Base-by-base conservation (phyloP, 805 yeast species). In the Wickerhamiella azyma region DNA sequence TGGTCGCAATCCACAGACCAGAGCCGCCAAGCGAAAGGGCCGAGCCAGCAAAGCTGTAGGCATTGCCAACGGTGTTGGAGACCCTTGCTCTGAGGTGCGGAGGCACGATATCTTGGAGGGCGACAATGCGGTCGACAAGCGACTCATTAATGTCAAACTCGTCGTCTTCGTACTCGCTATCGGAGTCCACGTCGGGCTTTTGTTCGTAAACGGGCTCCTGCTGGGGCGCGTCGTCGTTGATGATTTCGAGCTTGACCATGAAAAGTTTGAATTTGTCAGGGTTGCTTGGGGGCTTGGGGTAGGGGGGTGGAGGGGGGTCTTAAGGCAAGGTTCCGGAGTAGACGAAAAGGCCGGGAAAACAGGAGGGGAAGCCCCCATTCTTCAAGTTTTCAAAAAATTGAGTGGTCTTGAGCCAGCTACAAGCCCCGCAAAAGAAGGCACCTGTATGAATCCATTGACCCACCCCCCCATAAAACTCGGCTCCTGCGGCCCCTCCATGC, bases 101-200 rank as follows among this genome's bases (percentile, higher is more conserved):
- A 40, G 96, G 85, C 43, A 92, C 70, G 46, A 89, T 83, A 62
- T 92, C 96, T 66, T 80, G 85, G 58, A 92, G 75, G 43, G 99
- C 98, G 52, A 76, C 76, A 52, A 92, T 64, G 75, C 99, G 82
- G 57, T 92, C 97, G 50, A 71, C 66, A 14, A 92, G 54, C 28
- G 95, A 79, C 71, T 92, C 99, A 60, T 79, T 76, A 59, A 78
- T 83, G 48, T 70, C 57, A 61, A 83, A 85, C 53, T 76, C 84
- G 55, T 83, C 94, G 37, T 64, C 70, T 45, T 67, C 72, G 44
- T 69, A 83, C 26, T 72, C 67, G 36, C 76, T 84, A 21, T 70
- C 66, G 48, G 78, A 85, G 33, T 67, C 68, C 41, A 65, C 71
- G 37, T 65, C 67, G 17, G 60, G 66, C 40, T 62, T 67, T 38